These are phyloP conservation scores for Solanum tarapatanum DNA, from an alignment of 257 asterid species.

Conservation along the genomic window DNA sequence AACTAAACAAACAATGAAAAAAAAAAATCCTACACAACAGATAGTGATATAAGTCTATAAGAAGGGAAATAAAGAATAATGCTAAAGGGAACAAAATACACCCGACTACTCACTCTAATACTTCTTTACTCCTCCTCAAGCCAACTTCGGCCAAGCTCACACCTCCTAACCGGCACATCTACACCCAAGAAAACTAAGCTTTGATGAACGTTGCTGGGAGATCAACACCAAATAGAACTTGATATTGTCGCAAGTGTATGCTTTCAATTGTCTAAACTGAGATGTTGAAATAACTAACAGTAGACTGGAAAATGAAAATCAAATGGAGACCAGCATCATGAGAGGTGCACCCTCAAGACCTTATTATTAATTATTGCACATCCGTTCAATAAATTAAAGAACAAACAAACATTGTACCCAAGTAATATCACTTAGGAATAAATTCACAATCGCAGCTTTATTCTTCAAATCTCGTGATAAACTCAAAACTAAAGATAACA, in stretches of 20 bases:
- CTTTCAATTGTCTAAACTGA: background rate
- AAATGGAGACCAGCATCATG: background rate
- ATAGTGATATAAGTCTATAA: background rate
- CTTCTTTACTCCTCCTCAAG: background rate
- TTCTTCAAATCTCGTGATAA: background rate
- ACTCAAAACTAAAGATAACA: background rate
- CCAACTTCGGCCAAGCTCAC: background rate
- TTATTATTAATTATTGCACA: background rate
- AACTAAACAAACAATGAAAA: background rate
- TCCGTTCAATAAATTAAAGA: background rate
- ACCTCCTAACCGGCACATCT: background rate
- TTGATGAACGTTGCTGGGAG: background rate
- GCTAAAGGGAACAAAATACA: background rate
- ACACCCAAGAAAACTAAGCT: background rate
- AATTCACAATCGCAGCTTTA: background rate
- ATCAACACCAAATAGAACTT: background rate
- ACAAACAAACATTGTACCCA: constrained; percentile 3
- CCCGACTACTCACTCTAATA: background rate
- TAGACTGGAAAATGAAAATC: background rate
- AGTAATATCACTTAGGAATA: background rate
- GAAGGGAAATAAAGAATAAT: background rate
- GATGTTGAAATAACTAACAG: background rate
- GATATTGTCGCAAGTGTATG: background rate
- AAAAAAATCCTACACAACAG: background rate
- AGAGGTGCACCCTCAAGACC: background rate